Percentiles rank a stretch among this genome's conserved stretches.
phyloP scores from a whole-genome alignment of 306 rosid species.

The Boehmeria nivea region DNA sequence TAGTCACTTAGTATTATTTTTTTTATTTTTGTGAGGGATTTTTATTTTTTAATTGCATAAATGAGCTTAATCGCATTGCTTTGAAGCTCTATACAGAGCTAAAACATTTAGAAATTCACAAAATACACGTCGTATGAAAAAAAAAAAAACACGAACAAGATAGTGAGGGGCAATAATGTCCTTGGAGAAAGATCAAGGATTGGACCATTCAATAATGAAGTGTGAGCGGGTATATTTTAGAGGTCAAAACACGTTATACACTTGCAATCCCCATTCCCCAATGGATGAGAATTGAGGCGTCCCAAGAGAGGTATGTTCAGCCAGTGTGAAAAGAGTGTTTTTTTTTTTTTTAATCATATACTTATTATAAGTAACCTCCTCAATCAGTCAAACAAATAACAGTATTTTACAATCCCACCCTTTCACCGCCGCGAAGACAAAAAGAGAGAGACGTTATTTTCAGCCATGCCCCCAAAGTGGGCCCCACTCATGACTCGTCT shows the following conservation, averaged over 20 bases:
- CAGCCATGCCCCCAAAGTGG: not conserved
- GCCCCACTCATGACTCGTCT: not conserved
- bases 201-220: not conserved
- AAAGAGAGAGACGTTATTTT: not conserved
- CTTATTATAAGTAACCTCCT: not conserved
- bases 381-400: not conserved
- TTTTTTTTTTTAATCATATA: constrained; percentile 12
- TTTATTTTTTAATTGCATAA: no score
- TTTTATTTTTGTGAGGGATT: no score
- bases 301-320: no score
- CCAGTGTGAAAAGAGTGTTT: constrained; percentile 4
- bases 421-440: not conserved
- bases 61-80: no score
- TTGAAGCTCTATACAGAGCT: no score
- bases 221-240: not conserved
- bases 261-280: not conserved
- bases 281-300: no score
- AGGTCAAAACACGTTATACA: constrained; percentile 24
- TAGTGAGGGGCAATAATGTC: not conserved
- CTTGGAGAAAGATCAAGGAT: no score
- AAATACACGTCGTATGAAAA: no score
- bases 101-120: no score
- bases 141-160: not conserved
- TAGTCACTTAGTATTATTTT: no score
- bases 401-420: not conserved